phyloP scores from a whole-genome alignment of 768 basidiomycete species.

The Lactarius deliciosus region DNA sequence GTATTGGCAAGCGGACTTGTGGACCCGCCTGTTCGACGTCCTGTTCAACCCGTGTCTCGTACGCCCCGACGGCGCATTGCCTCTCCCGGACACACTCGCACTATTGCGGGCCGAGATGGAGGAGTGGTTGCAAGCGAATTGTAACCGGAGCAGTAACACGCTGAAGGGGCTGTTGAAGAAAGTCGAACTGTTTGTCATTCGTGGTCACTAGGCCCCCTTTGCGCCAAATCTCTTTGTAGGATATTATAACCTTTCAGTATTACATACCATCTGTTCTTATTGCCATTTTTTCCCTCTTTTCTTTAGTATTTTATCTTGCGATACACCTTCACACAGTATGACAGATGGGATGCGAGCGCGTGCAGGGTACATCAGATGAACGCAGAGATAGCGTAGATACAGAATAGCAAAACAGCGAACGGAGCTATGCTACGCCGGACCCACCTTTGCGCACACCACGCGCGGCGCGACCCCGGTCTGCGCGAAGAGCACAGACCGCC shows the following conservation, averaged over 20 bases:
- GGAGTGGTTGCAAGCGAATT: constrained; percentile 80
- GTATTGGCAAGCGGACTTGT: constrained; percentile 92
- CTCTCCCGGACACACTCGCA: constrained; percentile 67
- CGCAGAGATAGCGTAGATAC: constrained; percentile 25
- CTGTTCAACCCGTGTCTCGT: constrained; percentile 79
- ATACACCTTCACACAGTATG: constrained; percentile 4
- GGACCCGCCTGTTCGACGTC: constrained; percentile 80
- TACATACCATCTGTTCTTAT: constrained; percentile 8
- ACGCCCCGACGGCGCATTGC: constrained; percentile 57
- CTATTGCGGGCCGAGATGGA: constrained; percentile 80
- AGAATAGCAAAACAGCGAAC: constrained; percentile 8
- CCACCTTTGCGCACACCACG: neutral
- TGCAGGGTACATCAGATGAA: constrained; percentile 11
- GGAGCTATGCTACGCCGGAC: constrained; percentile 15
- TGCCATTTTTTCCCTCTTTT: neutral
- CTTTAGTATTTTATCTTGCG: constrained; percentile 14
- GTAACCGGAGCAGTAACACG: constrained; percentile 79
- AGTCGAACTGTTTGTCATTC: constrained; percentile 57
- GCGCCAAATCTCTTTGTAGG: neutral
- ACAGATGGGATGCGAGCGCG: constrained; percentile 18
- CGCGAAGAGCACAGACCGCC: constrained; percentile 8
- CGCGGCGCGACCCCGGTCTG: constrained; percentile 10
- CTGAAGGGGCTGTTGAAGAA: constrained; percentile 83
- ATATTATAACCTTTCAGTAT: neutral
- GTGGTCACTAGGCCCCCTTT: constrained; percentile 31